Base-by-base conservation (phyloP, 2,329 filamentous ascomycete genomes). In the Trichoderma endophyticum region DNA sequence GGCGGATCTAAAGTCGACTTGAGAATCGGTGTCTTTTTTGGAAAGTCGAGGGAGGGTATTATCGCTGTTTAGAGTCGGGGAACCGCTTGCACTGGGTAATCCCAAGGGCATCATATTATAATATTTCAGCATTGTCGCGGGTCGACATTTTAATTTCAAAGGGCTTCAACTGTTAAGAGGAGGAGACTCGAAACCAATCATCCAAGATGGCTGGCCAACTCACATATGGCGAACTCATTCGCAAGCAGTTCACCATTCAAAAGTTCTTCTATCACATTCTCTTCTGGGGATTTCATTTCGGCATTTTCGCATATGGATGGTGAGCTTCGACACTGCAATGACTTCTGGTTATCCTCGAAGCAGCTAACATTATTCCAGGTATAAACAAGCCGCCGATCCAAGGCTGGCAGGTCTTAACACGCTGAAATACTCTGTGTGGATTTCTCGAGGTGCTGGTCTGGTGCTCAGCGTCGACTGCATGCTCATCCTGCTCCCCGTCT, bases 401-500 rank as follows among this genome's bases (percentile, higher is more conserved):
- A 89, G 89, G 71, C 86, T 99, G 32, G 91, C 91, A 6, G 88
- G 88, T 56, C 87, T 99, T 61, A 99, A 99, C 82, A 88, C 84
- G 0, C 89, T 99, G 63, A 86, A 87, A 70, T 98, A 88, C 83
- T 98, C 95, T 3, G 96, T 99, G 71, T 99, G 95, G 95, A 89
- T 98, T 72, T 98, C 96, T 32, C 90, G 96, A 86, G 96, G 95
- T 80, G 95, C 96, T 68, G 96, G 94, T 77, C 84, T 99, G 54
- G 92, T 93, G 6, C 86, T 99, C 73, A 92, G 91, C 1, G 88
- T 97, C 70, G 95, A 99, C 83, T 90, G 90, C 71, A 92, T 93
- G 79, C 86, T 98, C 75, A 97, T 99, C 77, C 84, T 99, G 32
- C 86, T 99, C 73, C 96, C 96, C 7, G 97, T 99, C 86, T 99